Evolutionary conservation across 257 asterid species (phyloP).

Genomic region (Fraxinus excelsior): DNA sequence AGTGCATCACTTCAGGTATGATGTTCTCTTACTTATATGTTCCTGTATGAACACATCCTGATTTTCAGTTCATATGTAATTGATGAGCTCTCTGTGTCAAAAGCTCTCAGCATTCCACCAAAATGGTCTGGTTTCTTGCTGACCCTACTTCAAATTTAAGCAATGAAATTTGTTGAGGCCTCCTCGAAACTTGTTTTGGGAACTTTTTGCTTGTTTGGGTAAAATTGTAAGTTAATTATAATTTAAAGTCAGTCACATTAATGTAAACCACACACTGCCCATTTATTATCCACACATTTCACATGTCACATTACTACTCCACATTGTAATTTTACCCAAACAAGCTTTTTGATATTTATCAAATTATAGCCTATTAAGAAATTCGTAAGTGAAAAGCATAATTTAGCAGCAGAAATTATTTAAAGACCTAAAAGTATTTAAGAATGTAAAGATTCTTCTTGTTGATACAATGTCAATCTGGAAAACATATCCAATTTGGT

Average conservation of each 20-base stretch:
- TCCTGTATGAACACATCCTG: constrained; percentile 1
- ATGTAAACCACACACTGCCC: too few species aligned
- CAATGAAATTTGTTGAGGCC: constrained; percentile 4
- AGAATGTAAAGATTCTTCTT: constrained; percentile 4
- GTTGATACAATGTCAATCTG: constrained; percentile 5
- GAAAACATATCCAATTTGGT: not conserved
- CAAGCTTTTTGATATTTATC: too few species aligned
- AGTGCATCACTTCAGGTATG: constrained; percentile 99
- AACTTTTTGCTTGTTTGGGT: too few species aligned
- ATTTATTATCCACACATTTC: too few species aligned
- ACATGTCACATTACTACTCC: too few species aligned
- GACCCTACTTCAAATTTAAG: constrained; percentile 7
- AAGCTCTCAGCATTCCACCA: not conserved
- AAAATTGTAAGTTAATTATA: too few species aligned
- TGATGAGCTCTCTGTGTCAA: constrained; percentile 5
- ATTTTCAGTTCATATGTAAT: not conserved
- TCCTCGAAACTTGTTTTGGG: not conserved
- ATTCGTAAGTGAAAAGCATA: not conserved
- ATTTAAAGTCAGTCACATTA: too few species aligned
- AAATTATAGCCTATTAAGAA: not conserved
- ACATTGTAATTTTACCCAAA: too few species aligned
- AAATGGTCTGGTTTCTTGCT: not conserved
- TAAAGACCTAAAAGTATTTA: constrained; percentile 12
- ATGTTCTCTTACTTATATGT: constrained; percentile 21
- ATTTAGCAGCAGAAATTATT: not conserved